Conservation (phyloP, 148 eudicot genomes). For the Spergularia bocconei region DNA sequence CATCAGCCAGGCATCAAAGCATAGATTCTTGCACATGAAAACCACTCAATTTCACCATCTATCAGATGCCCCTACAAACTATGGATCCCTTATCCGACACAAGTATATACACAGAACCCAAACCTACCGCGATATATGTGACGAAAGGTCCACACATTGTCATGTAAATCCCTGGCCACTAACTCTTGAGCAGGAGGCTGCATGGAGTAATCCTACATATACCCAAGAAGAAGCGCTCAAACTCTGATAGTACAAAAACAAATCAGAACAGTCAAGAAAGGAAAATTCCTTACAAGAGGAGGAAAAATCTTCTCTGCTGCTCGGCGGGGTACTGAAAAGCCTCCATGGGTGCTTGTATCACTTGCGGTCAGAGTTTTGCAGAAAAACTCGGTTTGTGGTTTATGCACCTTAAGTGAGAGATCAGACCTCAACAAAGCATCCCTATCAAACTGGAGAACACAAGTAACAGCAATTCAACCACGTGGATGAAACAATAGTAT, state of each 20-base stretch:
- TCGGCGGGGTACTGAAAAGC: slow-evolving; percentile 97
- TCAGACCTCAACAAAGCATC: slow-evolving; percentile 90
- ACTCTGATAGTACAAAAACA: neutral
- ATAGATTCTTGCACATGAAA: neutral
- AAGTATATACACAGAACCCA: slow-evolving; percentile 2
- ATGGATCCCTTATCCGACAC: neutral
- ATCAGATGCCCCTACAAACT: neutral
- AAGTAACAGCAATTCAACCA: slow-evolving; percentile 4
- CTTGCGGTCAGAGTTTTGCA: slow-evolving; percentile 98
- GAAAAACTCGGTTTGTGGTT: slow-evolving; percentile 90
- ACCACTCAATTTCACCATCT: neutral
- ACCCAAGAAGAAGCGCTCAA: slow-evolving; percentile 18
- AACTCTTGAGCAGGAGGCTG: slow-evolving; percentile 99
- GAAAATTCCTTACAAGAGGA: slow-evolving; percentile 57
- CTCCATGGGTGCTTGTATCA: slow-evolving; percentile 99
- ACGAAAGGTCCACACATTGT: slow-evolving; percentile 86
- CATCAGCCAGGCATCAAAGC: neutral
- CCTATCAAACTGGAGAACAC: slow-evolving; percentile 76
- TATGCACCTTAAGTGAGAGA: slow-evolving; percentile 70
- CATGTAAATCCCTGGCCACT: slow-evolving; percentile 89
- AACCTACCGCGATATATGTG: slow-evolving; percentile 91
- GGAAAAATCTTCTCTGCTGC: slow-evolving; percentile 97
- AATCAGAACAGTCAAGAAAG: neutral
- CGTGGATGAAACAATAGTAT: neutral
- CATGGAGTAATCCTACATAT: slow-evolving; percentile 72